Evolutionary conservation across 345 rosid genomes (phyloP).

Genomic region (Luvunga scandens): DNA sequence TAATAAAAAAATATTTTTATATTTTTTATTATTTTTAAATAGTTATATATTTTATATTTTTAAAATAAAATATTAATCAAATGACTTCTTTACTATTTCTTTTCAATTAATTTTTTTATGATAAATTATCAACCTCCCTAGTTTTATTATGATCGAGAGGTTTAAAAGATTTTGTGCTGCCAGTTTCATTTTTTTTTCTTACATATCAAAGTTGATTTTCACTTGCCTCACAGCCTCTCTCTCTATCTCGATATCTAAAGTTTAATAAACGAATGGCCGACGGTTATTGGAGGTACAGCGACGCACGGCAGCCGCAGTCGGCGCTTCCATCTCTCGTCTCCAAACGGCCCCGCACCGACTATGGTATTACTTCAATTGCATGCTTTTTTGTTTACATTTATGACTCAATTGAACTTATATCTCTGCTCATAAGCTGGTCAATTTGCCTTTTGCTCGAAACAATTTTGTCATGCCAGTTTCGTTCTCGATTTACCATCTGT

Average conservation of each 20-base stretch:
- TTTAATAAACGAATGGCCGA: conserved; percentile 39
- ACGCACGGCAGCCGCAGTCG: conserved; percentile 33
- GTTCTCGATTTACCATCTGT: neutral
- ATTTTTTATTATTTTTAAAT: no score
- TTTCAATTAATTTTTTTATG: no score
- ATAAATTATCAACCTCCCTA: no score
- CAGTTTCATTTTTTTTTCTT: no score
- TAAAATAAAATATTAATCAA: no score
- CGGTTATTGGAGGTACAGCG: conserved; percentile 49
- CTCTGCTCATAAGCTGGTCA: neutral
- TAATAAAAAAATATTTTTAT: no score
- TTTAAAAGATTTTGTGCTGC: no score
- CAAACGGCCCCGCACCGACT: conserved; percentile 54
- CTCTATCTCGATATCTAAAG: neutral
- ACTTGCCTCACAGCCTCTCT: neutral
- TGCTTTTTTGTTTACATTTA: neutral
- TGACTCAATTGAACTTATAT: neutral
- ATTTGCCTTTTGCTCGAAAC: neutral
- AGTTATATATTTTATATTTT: no score
- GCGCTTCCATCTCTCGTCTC: conserved; percentile 30
- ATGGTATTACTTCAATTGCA: conserved; percentile 25
- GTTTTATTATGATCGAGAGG: no score
- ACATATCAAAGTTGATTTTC: neutral
- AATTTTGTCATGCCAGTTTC: neutral
- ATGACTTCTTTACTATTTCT: no score